A percentile compares a stretch with the other conserved stretches of the same genome.
Evolutionary conservation across 2,329 filamentous ascomycete species (phyloP).

Genomic region (Diaporthe capsici): DNA sequence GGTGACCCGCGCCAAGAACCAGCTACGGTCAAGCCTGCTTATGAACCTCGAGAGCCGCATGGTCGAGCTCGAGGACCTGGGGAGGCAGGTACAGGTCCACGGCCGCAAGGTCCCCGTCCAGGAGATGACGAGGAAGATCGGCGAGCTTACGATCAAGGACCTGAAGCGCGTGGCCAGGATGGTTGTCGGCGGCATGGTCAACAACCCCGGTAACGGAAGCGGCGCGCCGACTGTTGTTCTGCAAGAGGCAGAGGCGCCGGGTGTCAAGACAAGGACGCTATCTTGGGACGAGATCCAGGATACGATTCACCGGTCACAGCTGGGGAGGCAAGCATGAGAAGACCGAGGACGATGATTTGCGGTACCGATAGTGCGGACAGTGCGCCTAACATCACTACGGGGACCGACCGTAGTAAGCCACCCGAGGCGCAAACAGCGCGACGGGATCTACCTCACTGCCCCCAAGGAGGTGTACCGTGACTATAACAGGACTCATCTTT

Average conservation of each 20-base stretch:
- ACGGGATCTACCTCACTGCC: too few relatives aligned
- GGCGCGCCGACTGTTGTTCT: slow-evolving; percentile 94
- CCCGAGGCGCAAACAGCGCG: neutral
- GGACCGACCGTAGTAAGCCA: neutral
- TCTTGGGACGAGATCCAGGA: slow-evolving; percentile 93
- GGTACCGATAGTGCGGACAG: neutral
- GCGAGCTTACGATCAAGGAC: slow-evolving; percentile 83
- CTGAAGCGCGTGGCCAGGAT: slow-evolving; percentile 83
- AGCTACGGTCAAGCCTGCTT: slow-evolving; percentile 87
- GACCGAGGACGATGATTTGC: neutral
- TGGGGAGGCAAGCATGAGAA: slow-evolving; percentile 69
- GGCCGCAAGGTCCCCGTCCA: slow-evolving; percentile 90
- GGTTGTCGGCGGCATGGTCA: slow-evolving; percentile 82
- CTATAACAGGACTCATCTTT: neutral
- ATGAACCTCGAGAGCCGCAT: slow-evolving; percentile 99
- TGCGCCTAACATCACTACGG: neutral
- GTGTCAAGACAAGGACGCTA: slow-evolving; percentile 76
- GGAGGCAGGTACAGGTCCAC: slow-evolving; percentile 96
- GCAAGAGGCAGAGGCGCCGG: slow-evolving; percentile 87
- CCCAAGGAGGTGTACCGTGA: neutral
- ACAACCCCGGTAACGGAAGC: slow-evolving; percentile 82
- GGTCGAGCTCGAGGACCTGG: slow-evolving; percentile 97
- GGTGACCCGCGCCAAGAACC: slow-evolving; percentile 95
- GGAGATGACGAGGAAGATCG: slow-evolving; percentile 93
- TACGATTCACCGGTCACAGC: slow-evolving; percentile 84